These are phyloP conservation scores for Dioszegia crocea DNA, from an alignment of 768 basidiomycete species.

Conservation along the genomic window DNA sequence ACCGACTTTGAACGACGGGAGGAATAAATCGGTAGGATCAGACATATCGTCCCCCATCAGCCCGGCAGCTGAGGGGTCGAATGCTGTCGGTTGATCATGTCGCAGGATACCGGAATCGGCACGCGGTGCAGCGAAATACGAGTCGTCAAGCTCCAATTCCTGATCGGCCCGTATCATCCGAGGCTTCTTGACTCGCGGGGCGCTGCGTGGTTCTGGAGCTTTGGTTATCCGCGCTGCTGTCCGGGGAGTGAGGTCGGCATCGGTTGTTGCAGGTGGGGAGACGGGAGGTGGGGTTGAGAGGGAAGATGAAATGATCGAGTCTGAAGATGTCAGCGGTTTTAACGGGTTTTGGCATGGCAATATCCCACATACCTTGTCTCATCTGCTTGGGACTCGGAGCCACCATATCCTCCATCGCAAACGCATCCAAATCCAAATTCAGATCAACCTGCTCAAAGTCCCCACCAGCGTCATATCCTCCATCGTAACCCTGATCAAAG, in stretches of 20 bases:
- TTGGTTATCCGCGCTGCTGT: conserved; percentile 37
- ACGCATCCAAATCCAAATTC: conserved; percentile 13
- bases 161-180: conserved; percentile 60
- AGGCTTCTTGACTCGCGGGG: conserved; percentile 61
- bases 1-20: conserved; percentile 76
- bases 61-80: conserved; percentile 56
- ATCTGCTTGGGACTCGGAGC: neutral
- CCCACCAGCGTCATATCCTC: conserved; percentile 7
- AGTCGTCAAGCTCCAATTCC: conserved; percentile 72
- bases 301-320: conserved; percentile 54
- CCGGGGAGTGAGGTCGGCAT: conserved; percentile 45
- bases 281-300: conserved; percentile 69
- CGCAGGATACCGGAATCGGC: conserved; percentile 63
- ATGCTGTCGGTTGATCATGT: conserved; percentile 73
- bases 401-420: neutral
- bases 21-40: conserved; percentile 77
- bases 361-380: conserved; percentile 56
- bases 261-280: conserved; percentile 38
- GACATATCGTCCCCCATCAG: conserved; percentile 50
- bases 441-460: conserved; percentile 15
- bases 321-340: neutral
- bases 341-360: conserved; percentile 39
- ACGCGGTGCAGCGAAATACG: conserved; percentile 57
- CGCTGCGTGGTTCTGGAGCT: conserved; percentile 52
- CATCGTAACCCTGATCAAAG: conserved; percentile 5